phyloP scores from a whole-genome alignment of 1,139 yeast species.

The Petasospora fabianii region DNA sequence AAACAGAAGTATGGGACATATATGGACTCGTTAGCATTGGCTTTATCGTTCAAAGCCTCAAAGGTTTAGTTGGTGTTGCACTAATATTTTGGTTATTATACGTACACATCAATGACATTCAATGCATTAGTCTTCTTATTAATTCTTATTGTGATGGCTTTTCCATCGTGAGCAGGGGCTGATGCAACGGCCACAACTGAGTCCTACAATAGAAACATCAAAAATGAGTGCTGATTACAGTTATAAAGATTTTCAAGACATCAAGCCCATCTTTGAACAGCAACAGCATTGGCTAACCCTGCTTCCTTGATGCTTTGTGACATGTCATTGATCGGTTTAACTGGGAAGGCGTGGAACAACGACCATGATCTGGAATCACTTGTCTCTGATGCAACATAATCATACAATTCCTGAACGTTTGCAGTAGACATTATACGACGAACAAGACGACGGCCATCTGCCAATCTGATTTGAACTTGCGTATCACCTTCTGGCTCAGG shows the following conservation, averaged over 20 bases:
- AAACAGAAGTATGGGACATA: conserved; percentile 32
- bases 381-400: conserved; percentile 53
- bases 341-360: conserved; percentile 82
- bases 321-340: conserved; percentile 62
- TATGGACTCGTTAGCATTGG: conserved; percentile 28
- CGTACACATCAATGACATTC: no score
- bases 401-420: conserved; percentile 65
- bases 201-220: no score
- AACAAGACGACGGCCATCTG: conserved; percentile 71
- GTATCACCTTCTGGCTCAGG: conserved; percentile 58
- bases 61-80: no score
- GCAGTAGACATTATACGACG: conserved; percentile 64
- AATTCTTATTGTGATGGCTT: no score
- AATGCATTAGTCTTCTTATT: no score
- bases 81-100: no score
- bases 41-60: conserved; percentile 22
- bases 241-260: not conserved
- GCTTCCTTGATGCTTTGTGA: conserved; percentile 64
- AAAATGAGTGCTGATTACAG: not conserved
- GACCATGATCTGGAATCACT: conserved; percentile 47
- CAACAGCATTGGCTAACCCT: conserved; percentile 77
- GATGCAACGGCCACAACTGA: no score
- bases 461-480: conserved; percentile 77
- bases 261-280: conserved; percentile 62
- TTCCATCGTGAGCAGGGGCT: no score